phyloP scores from a whole-genome alignment of 345 rosid species.

The Eucalyptus sp. region DNA sequence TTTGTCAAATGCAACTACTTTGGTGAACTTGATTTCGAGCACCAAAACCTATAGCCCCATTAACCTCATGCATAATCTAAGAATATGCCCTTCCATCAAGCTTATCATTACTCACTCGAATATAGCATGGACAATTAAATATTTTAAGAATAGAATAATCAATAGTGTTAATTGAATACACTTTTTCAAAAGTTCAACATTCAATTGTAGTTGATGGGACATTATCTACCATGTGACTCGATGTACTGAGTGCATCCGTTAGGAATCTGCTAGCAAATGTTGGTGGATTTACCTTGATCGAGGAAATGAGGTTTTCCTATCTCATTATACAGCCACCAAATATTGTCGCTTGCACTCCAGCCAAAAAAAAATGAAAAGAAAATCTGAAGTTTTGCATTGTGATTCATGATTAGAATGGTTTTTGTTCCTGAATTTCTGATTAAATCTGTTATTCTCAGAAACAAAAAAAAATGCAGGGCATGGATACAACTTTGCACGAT shows the following conservation, averaged over 20 bases:
- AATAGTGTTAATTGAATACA: accelerated
- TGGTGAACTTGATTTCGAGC: neutral
- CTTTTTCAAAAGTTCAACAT: accelerated
- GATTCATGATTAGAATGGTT: neutral
- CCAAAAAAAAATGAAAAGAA: neutral
- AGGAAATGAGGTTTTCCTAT: neutral
- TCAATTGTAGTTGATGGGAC: neutral
- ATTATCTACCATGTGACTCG: no score
- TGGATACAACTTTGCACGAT: neutral
- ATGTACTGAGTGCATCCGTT: accelerated
- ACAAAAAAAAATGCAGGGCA: neutral
- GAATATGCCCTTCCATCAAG: accelerated
- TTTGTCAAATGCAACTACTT: accelerated
- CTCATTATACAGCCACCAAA: neutral
- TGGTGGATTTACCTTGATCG: accelerated
- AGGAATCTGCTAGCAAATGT: accelerated
- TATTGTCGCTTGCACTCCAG: neutral
- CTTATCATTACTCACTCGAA: neutral
- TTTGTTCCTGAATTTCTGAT: neutral
- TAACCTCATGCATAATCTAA: neutral
- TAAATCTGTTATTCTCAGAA: neutral
- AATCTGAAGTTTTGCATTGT: neutral
- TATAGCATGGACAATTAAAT: no score
- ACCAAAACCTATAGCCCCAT: neutral
- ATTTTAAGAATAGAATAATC: accelerated